Evolutionary conservation across 2,329 filamentous ascomycete genomes (phyloP), one percentile per base, ranked within the genome.

Genomic region (Huntiella moniliformis): DNA sequence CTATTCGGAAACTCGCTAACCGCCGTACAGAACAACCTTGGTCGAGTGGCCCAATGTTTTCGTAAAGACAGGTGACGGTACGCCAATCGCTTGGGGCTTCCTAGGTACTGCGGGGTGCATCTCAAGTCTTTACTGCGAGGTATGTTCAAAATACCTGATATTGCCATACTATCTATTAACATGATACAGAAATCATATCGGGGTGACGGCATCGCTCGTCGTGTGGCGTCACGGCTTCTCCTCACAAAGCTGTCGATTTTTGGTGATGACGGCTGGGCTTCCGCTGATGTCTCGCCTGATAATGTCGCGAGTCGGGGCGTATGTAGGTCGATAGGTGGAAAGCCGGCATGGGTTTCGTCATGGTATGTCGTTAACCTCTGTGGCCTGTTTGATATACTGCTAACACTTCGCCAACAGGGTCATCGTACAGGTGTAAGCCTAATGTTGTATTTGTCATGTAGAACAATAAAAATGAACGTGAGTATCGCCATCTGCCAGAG

Each of bases 81-180:
- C 60, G 1, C 66, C 70, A 0, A 60, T 82, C 4, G 73, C 77
- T 0, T 84, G 79, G 79, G 71, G 68, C 0, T 80, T 83, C 35
- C 5, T 18, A 60, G 75, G 73, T 0, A 61, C 70, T 2, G 77
- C 82, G 54, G 76, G 69, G 1, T 74, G 71, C n/a, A 56, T 80
- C 12, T 70, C 67, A 8, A 71, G 69, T 28, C 57, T 81, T 33
- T 73, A 79, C 56, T 74, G 71, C 45, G 75, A 79, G 22, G 43
- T 45, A 39, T 5, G 36, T 32, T 38, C 34, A 31, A 16, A 35
- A 12, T 15, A 17, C 16, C 16, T 16, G 16, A 11, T 32, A 11
- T 31, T 28, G 12, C 7, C 3, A 32, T 6, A 31, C 4, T 13
- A 38, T 8, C n/a, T 32, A 38, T 15, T 22, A 41, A 8, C 12